Evolutionary conservation across 2,329 filamentous ascomycete genomes (phyloP), one percentile per base, ranked within the genome.

Genomic region (Cytospora paraplurivora): DNA sequence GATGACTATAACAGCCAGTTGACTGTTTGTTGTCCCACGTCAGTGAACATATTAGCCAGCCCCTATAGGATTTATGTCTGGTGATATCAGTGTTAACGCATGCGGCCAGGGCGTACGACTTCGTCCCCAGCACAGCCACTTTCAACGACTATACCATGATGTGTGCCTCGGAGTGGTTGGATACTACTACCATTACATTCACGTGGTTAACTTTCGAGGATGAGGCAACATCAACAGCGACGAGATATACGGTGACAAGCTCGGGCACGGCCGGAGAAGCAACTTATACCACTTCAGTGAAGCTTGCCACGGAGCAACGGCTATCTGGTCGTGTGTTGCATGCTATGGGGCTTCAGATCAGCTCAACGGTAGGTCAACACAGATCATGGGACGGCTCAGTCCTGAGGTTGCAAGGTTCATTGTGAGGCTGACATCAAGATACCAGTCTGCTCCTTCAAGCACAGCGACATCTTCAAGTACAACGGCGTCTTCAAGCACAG

Each of bases 21-120:
- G 41, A 44, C 41, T 44, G n/a, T 44, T 19, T 44, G 41, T 44
- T 44, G 41, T 44, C 41, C 41, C 41, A n/a, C 41, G 41, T 44
- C 41, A 44, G 41, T 44, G 15, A 44, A 19, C n/a, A 19, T 44
- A 44, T 44, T 19, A 2, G 41, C 41, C 41, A 44, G 19, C 41
- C 41, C 41, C 17, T 44, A n/a, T 19, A 19, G 7, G 0, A 44
- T 41, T 5, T 41, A 44, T 7, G 41, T 44, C 41, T 44, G 41
- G 17, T 19, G 41, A 44, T 44, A 19, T 17, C 17, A 44, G 41
- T 44, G 19, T 44, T 44, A n/a, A 44, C 41, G 41, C 41, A 44
- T 44, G n/a, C 19, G 7, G 7, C 41, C 41, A 44, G 41, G 41
- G 41, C 41, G 41, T 44, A 44, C n/a, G 41, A 4, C 41, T 44